phyloP scores from a whole-genome alignment of 2,329 filamentous ascomycete genomes.

The Ilyonectria robusta region DNA sequence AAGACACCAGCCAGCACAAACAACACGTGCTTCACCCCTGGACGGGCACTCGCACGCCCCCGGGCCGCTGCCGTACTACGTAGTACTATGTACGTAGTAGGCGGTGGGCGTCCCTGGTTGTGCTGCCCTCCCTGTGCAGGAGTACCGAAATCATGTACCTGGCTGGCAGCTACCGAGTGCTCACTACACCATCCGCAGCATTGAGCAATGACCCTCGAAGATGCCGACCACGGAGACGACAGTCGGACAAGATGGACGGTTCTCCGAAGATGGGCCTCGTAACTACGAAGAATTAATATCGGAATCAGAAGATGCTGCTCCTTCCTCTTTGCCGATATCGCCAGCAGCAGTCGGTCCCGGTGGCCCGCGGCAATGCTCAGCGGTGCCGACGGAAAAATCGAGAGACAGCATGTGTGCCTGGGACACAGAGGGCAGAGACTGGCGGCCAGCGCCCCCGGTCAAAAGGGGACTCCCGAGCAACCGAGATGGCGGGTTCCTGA shows the following conservation, averaged over 20 bases:
- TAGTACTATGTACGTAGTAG: background rate
- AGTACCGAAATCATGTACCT: background rate
- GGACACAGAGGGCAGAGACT: conserved; percentile 7
- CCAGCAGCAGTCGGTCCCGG: conserved; percentile 26
- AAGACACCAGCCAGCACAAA: background rate
- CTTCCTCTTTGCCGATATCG: conserved; percentile 25
- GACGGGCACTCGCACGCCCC: background rate
- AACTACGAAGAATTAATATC: conserved; percentile 24
- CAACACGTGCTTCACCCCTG: conserved; percentile 12
- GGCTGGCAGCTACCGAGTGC: background rate
- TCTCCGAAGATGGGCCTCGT: conserved; percentile 30
- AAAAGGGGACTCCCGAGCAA: conserved; percentile 42
- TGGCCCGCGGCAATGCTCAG: conserved; percentile 41
- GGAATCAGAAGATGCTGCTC: conserved; percentile 11
- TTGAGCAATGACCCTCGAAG: background rate
- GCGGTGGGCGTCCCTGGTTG: background rate
- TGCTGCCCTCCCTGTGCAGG: background rate
- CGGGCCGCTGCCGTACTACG: background rate
- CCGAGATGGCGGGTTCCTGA: conserved; percentile 44
- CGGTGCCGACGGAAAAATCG: conserved; percentile 17
- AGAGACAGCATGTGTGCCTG: background rate
- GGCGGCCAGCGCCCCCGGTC: conserved; percentile 34
- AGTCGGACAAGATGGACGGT: conserved; percentile 4
- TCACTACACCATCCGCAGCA: background rate
- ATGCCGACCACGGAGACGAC: conserved; percentile 8